Evolutionary conservation across 2,329 filamentous ascomycete species (phyloP), one percentile per base, ranked within the genome.

Genomic region (Ascochyta rabiei): DNA sequence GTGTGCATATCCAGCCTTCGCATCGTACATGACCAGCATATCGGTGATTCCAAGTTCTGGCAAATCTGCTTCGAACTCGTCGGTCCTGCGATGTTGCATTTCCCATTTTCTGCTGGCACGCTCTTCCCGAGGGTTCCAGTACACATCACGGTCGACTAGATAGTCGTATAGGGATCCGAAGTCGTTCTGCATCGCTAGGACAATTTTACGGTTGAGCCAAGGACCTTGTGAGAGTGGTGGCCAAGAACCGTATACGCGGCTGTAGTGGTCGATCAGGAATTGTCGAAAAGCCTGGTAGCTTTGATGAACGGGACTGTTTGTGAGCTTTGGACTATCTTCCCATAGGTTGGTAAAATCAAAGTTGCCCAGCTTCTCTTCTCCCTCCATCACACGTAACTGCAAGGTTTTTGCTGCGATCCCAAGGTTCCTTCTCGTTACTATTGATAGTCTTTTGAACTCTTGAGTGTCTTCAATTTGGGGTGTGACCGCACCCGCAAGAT

Each of bases 91-190:
- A 43, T 70, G 68, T 15, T 81, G 78, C 77, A 89, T 86, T 72
- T 85, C 82, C 84, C 86, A 88, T 66, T 88, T 88, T 35, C 85
- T 82, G 16, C 82, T 82, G 3, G 82, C 81, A 0, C 84, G 78
- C 42, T 84, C 84, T 65, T 88, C 86, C 0, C 81, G 82, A 18
- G 81, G 81, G 50, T 88, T 86, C 86, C 87, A 90, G 0, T 82
- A 69, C 4, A 89, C 81, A 41, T 89, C 84, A 5, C 86, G 81
- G 69, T 90, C 84, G 15, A 90, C 87, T 1, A 90, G 76, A 58
- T 88, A 89, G 64, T 90, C 87, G 63, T 90, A 90, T 1, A 90
- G 75, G 0, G 85, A 83, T 2, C 85, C 84, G 63, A 90, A 89
- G 60, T 90, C 88, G 28, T 77, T 78, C 60, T 88, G 85, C n/a